These are phyloP conservation scores for Coemansia sp. DNA, from an alignment of 192 early-diverging fungal genomes.

Conservation along the genomic window DNA sequence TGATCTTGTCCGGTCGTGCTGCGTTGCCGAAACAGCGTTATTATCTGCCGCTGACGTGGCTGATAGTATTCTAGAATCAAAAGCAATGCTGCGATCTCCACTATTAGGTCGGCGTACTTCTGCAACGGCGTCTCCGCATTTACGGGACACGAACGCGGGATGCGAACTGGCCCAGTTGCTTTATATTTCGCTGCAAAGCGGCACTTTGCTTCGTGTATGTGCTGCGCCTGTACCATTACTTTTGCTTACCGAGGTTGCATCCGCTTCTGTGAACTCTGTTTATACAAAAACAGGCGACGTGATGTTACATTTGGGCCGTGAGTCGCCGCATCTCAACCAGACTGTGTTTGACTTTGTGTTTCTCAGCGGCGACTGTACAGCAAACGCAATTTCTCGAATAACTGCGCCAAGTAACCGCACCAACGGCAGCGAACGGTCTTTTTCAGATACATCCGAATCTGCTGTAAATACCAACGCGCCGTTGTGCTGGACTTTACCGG, in stretches of 20 bases:
- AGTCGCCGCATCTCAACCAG: neutral
- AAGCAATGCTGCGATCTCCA: constrained; percentile 1
- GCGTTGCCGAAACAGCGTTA: constrained; percentile 20
- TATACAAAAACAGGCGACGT: constrained; percentile 8
- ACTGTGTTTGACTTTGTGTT: constrained; percentile 19
- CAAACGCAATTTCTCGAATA: constrained; percentile 26
- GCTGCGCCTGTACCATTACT: constrained; percentile 14
- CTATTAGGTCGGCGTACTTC: neutral
- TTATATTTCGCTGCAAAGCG: constrained; percentile 31
- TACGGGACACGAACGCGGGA: neutral
- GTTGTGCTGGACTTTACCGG: neutral
- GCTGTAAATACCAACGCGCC: neutral
- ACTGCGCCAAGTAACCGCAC: neutral
- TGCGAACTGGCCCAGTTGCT: constrained; percentile 20
- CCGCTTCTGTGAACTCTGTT: neutral
- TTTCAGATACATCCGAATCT: neutral
- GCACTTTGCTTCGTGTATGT: constrained; percentile 14
- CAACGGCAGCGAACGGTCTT: neutral
- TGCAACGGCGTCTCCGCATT: constrained; percentile 1
- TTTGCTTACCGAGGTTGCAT: constrained; percentile 8
- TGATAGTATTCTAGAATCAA: neutral
- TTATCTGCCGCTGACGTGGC: neutral
- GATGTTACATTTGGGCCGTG: constrained; percentile 16
- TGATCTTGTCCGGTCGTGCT: constrained; percentile 20
- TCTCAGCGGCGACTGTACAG: constrained; percentile 27